Evolutionary conservation across 805 yeast genomes (phyloP).

Genomic region (Candida chilensis): DNA sequence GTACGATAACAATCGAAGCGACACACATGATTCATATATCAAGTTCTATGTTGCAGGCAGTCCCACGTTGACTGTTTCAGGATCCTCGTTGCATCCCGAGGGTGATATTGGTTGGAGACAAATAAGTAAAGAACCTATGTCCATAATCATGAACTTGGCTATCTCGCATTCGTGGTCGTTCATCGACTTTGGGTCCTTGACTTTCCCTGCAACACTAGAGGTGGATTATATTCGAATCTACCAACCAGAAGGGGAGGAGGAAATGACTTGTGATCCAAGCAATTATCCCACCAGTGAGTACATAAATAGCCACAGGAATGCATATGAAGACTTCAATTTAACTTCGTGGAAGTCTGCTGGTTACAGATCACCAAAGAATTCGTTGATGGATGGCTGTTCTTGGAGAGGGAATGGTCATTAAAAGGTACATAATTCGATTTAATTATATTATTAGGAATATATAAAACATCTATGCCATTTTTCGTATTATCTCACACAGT

Average conservation of each 20-base stretch:
- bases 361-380: conserved; percentile 18
- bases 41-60: conserved; percentile 21
- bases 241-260: conserved; percentile 19
- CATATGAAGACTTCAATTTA: conserved; percentile 21
- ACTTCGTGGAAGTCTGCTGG: conserved; percentile 31
- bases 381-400: conserved; percentile 9
- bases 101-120: conserved; percentile 26
- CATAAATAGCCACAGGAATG: conserved; percentile 18
- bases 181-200: conserved; percentile 22
- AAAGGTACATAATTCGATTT: no score
- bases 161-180: conserved; percentile 28
- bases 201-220: conserved; percentile 24
- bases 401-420: no score
- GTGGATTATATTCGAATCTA: conserved; percentile 30
- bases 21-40: conserved; percentile 16
- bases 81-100: conserved; percentile 26
- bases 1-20: conserved; percentile 14
- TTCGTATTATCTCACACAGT: no score
- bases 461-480: no score
- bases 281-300: conserved; percentile 26
- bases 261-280: conserved; percentile 26
- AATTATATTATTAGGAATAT: no score
- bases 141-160: conserved; percentile 27
- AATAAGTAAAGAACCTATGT: conserved; percentile 27
- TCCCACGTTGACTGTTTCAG: conserved; percentile 16